Evolutionary conservation across 257 asterid species (phyloP), one percentile per base, ranked within the genome.

Genomic region (Osmanthus fragrans): DNA sequence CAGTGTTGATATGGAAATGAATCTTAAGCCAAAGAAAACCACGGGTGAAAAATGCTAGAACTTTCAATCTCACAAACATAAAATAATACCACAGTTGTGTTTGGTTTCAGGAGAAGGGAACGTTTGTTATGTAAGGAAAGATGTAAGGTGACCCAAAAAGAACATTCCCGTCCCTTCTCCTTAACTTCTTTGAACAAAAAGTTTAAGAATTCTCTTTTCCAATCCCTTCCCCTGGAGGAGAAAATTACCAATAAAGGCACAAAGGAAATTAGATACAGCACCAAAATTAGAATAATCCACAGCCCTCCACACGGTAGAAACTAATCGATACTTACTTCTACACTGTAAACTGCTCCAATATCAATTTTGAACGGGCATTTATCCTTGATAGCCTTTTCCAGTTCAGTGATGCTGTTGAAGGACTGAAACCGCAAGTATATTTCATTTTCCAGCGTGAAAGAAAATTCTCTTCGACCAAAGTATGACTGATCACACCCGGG

Each of bases 401-500:
- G 83, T 74, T 92, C 96, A 23, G 84, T 71, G 36, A 42, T 85
- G 56, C 75, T 83, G 79, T 84, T 89, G 84, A 91, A 94, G 18
- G 98, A 94, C 86, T 91, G 97, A 82, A 83, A 94, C 73, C 97
- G 90, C 83, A 91, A 8, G 78, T 92, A 94, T 73, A 91, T 89
- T 29, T 94, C 97, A 84, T 91, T 89, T 23, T 90, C 97, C 82
- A 91, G 82, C 5, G 98, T 91, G 87, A 92, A 94, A 58, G 98
- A 94, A 77, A 94, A 89, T 80, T 92, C 98, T 80, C 98, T 90
- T 33, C 96, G 83, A 19, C 97, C 96, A 69, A 89, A 88, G 84
- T 90, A 95, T 75, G 99, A 95, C 29, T 82, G 88, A 79, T 93
- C 98, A 83, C 99, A 95, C 8, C 99, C 99, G 39, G 99, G 98